These are phyloP conservation scores for Zea mays DNA, from an alignment of 176 grass and related monocot genomes.

Conservation along the genomic window DNA sequence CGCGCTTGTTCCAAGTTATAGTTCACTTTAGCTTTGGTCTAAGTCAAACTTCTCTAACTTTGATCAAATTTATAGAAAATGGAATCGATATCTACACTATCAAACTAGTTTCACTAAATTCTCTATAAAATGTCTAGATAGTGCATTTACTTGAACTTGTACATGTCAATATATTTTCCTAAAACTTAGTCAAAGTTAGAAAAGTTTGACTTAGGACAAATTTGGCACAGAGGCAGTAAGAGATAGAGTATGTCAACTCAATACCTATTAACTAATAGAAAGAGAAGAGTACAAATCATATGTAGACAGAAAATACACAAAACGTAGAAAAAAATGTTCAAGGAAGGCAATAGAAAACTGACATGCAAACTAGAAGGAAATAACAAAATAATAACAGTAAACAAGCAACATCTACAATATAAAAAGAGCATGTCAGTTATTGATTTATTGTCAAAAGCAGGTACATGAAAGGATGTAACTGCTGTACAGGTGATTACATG, in stretches of 20 bases:
- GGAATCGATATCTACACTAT: neutral
- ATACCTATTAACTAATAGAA: neutral
- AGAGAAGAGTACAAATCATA: neutral
- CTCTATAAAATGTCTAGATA: neutral
- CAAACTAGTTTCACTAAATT: neutral
- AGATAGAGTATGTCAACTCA: neutral
- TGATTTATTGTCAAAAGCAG: neutral
- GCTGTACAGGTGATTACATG: slow-evolving; percentile 4
- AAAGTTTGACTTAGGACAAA: neutral
- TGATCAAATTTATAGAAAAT: neutral
- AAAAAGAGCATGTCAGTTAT: neutral
- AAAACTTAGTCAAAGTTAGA: neutral
- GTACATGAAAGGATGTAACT: neutral
- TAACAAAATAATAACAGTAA: neutral
- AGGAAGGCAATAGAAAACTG: neutral
- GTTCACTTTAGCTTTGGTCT: neutral
- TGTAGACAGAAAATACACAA: neutral
- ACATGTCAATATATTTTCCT: neutral
- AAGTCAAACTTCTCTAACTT: neutral
- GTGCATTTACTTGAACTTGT: neutral
- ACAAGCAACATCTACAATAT: neutral
- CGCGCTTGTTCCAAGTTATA: neutral
- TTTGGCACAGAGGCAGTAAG: neutral
- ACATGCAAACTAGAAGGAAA: slow-evolving; percentile 9
- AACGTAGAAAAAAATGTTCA: slow-evolving; percentile 8